Base-by-base conservation (phyloP, 768 basidiomycete species). In the Russula abietina region DNA sequence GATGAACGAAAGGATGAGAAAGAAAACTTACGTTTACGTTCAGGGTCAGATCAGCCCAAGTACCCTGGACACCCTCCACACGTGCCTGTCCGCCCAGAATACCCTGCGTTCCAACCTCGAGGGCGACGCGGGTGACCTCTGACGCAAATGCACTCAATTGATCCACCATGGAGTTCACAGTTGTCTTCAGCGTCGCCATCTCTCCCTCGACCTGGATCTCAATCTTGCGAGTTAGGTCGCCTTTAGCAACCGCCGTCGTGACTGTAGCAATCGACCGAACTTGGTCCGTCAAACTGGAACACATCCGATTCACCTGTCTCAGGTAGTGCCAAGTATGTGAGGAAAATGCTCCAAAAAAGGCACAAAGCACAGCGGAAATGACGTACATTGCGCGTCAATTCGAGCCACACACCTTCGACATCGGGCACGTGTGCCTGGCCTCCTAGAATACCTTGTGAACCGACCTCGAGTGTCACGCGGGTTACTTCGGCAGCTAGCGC, bases 101-200 rank as follows among this genome's bases (percentile, higher is more conserved):
- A 68, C 89, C 91, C 69, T 92, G 86, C 1, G 91, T 93, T 16
- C 91, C 92, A 67, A 93, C 91, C 69, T 93, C 91, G 69, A 89
- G 73, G 0, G 91, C 91, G 48, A 94, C 87, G 66, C 89, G 80
- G 8, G 85, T 88, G 22, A 88, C 73, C 79, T 93, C 91, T 7
- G 82, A 83, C 11, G 91, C 89, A 70, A 93, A 93, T 2, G 88
- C 88, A 63, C 87, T 84, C 63, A 93, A 73, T 54, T 88, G 88
- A 71, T 91, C 91, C 70, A 93, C 91, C 92, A 95, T 95, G 6
- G 86, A 87, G 69, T 94, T 94, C 64, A 92, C 88, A 10, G 89
- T 91, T 24, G 82, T 77, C 70, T 89, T 89, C 73, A 91, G 79
- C 3, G 88, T 88, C 19, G 80, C 82, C 85, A 95, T 93, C 69